Percentiles rank a stretch among this genome's conserved stretches.
Conservation (phyloP, 2,329 filamentous ascomycete species). For the Cladophialophora bantiana region DNA sequence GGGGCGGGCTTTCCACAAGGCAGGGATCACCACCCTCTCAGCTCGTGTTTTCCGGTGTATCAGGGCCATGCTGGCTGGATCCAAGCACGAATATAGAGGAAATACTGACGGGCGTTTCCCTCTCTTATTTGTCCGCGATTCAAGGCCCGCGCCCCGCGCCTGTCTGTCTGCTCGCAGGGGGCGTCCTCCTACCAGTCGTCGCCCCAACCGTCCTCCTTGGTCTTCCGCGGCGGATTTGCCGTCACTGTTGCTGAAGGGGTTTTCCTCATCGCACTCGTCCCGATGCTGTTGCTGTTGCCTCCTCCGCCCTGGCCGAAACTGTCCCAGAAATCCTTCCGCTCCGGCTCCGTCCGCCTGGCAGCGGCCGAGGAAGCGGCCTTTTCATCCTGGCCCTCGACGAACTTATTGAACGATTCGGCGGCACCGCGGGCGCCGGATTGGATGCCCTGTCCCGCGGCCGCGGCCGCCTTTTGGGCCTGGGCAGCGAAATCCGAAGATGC, state of each 20-base stretch:
- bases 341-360: slow-evolving; percentile 60
- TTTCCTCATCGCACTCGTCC: slow-evolving; percentile 70
- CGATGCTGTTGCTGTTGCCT: slow-evolving; percentile 56
- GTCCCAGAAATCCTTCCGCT: slow-evolving; percentile 89
- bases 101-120: no score
- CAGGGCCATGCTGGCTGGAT: no score
- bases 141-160: no score
- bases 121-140: no score
- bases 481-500: slow-evolving; percentile 79
- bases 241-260: slow-evolving; percentile 40
- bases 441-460: slow-evolving; percentile 66
- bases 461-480: slow-evolving; percentile 67
- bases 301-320: slow-evolving; percentile 63
- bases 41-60: no score
- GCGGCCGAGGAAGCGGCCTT: slow-evolving; percentile 41
- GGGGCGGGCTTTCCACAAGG: no score
- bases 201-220: slow-evolving; percentile 65
- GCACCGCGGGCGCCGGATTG: slow-evolving; percentile 73
- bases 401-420: slow-evolving; percentile 80
- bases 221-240: slow-evolving; percentile 43
- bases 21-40: no score
- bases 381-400: slow-evolving; percentile 77
- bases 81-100: no score
- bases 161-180: no score
- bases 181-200: slow-evolving; percentile 53